These are phyloP conservation scores for Omphalotus guepiniiformis DNA, from an alignment of 768 basidiomycete genomes.

Conservation along the genomic window DNA sequence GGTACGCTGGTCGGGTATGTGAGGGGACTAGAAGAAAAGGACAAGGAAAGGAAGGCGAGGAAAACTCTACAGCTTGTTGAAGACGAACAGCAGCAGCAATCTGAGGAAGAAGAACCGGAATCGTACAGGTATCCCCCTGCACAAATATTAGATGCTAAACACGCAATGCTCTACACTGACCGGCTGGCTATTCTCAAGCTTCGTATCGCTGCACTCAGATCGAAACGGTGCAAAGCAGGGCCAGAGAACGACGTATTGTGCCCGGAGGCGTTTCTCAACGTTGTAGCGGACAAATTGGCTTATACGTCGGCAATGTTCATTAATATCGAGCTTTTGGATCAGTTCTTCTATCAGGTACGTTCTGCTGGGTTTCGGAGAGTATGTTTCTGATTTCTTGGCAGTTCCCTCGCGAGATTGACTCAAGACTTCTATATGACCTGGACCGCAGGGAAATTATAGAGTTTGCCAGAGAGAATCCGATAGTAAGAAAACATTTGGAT, in stretches of 20 bases:
- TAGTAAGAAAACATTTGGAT: conserved; percentile 82
- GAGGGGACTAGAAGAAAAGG: conserved; percentile 72
- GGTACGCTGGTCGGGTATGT: conserved; percentile 77
- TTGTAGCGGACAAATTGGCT: conserved; percentile 95
- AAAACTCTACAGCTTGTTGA: conserved; percentile 36
- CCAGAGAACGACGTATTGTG: conserved; percentile 89
- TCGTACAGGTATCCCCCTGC: conserved; percentile 90
- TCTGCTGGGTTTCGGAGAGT: not conserved
- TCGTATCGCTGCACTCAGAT: conserved; percentile 80
- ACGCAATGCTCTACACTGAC: conserved; percentile 86
- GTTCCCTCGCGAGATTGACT: conserved; percentile 98
- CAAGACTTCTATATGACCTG: conserved; percentile 88
- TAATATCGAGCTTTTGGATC: conserved; percentile 95
- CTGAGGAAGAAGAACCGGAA: conserved; percentile 44
- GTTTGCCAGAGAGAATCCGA: conserved; percentile 95
- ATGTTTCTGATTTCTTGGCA: too few species aligned
- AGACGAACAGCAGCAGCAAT: conserved; percentile 27
- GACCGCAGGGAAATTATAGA: conserved; percentile 83
- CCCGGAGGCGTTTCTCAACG: conserved; percentile 94
- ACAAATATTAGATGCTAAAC: conserved; percentile 88
- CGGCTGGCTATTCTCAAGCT: conserved; percentile 81
- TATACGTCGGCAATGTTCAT: conserved; percentile 98
- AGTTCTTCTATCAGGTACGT: conserved; percentile 95
- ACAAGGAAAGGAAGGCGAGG: conserved; percentile 56
- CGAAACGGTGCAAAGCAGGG: conserved; percentile 82